Evolutionary conservation across 306 rosid species (phyloP).

Genomic region (Quercus alba): DNA sequence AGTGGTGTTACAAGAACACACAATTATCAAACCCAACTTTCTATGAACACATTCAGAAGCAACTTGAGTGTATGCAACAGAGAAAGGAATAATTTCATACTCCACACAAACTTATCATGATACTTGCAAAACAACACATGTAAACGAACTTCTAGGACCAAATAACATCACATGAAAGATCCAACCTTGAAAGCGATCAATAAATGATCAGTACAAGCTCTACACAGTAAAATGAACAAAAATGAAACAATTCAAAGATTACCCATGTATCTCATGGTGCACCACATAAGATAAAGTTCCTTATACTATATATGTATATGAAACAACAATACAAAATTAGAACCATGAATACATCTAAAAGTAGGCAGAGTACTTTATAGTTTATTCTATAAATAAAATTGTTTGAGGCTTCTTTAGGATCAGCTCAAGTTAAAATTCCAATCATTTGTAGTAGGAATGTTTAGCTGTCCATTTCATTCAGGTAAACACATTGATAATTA

Average conservation of each 20-base stretch:
- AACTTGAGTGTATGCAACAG: background rate
- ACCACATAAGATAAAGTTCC: background rate
- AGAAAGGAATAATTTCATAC: background rate
- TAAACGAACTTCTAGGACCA: background rate
- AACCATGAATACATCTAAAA: background rate
- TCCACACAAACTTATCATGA: no score
- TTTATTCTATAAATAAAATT: no score
- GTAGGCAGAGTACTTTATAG: background rate
- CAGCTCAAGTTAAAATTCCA: background rate
- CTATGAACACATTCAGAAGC: background rate
- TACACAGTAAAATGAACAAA: background rate
- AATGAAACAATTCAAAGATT: background rate
- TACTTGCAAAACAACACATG: no score
- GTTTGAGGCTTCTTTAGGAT: background rate
- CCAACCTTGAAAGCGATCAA: background rate
- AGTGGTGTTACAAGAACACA: background rate
- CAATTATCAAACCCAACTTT: background rate
- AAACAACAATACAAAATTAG: background rate
- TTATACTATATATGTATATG: background rate
- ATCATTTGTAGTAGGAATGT: background rate
- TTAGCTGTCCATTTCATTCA: background rate
- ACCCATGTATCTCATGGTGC: no score
- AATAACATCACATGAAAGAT: background rate
- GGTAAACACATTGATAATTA: background rate
- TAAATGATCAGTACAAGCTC: background rate